These are phyloP conservation scores for Phytophthora constricta DNA, from an alignment of 352 stramenopile species.

Conservation along the genomic window DNA sequence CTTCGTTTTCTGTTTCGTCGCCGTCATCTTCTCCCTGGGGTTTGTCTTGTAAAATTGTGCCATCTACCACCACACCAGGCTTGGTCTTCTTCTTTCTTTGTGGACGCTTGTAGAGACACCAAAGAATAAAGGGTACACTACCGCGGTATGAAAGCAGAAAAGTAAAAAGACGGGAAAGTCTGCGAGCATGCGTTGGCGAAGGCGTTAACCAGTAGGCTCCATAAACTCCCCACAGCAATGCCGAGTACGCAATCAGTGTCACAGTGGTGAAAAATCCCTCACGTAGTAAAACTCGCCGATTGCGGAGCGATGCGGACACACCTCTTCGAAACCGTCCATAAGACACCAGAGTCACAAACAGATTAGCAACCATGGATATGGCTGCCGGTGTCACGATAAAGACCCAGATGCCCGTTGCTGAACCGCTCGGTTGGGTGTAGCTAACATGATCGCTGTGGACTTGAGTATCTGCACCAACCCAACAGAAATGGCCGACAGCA, in stretches of 20 bases:
- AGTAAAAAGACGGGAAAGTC: conserved; percentile 62
- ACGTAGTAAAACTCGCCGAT: conserved; percentile 59
- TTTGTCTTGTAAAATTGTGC: neutral
- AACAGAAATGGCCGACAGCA: conserved; percentile 75
- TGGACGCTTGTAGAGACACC: conserved; percentile 70
- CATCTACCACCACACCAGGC: conserved; percentile 31
- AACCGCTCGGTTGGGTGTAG: conserved; percentile 29
- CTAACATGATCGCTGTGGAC: conserved; percentile 42
- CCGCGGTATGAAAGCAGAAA: conserved; percentile 78
- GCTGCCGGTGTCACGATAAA: conserved; percentile 68
- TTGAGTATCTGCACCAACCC: conserved; percentile 57
- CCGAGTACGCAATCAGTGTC: conserved; percentile 70
- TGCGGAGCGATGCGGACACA: conserved; percentile 65
- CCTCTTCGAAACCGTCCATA: conserved; percentile 66
- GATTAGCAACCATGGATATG: conserved; percentile 61
- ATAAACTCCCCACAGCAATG: conserved; percentile 74
- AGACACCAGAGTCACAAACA: conserved; percentile 74
- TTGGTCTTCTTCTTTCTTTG: conserved; percentile 25
- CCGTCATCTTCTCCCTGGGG: conserved; percentile 27
- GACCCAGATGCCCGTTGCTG: conserved; percentile 60
- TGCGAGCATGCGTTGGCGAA: conserved; percentile 30
- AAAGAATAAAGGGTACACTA: conserved; percentile 75
- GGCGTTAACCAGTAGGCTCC: conserved; percentile 65
- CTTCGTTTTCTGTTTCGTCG: conserved; percentile 31
- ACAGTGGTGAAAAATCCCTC: conserved; percentile 79